Evolutionary conservation across 108 stramenopile species (phyloP).

Genomic region (Nitzschia palea): DNA sequence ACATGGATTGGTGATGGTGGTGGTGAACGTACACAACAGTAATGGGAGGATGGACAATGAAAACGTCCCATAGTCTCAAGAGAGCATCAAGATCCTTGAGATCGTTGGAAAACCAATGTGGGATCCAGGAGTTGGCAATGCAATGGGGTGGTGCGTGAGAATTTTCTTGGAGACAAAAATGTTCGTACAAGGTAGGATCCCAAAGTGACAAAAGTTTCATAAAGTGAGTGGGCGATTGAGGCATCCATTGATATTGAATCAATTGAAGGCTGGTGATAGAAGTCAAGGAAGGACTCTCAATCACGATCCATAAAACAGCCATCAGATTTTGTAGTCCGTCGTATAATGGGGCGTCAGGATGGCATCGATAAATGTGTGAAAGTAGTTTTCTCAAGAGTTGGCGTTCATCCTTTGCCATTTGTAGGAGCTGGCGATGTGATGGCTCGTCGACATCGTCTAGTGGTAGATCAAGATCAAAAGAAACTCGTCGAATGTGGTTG

Average conservation of each 20-base stretch:
- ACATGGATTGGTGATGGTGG: too few relatives aligned
- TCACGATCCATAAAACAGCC: not conserved
- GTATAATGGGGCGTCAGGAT: not conserved
- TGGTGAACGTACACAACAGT: slow-evolving; percentile 1
- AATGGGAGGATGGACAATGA: not conserved
- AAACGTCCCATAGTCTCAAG: not conserved
- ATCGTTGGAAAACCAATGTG: not conserved
- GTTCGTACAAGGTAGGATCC: not conserved
- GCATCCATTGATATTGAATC: not conserved
- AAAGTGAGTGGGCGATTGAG: not conserved
- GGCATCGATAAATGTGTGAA: not conserved
- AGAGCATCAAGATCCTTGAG: not conserved
- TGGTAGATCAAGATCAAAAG: not conserved
- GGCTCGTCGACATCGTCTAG: not conserved
- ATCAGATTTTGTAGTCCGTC: not conserved
- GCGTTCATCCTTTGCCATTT: not conserved
- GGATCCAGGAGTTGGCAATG: slow-evolving; percentile 1
- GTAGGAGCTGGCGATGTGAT: not conserved
- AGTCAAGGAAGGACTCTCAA: not conserved
- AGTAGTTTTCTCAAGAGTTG: not conserved
- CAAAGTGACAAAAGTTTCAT: not conserved
- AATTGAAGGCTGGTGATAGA: not conserved
- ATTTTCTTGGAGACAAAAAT: not conserved
- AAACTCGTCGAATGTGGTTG: not conserved
- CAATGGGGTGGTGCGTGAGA: not conserved